These are phyloP conservation scores for Globisporangium echinulatum DNA, from an alignment of 352 stramenopile species.

Conservation along the genomic window DNA sequence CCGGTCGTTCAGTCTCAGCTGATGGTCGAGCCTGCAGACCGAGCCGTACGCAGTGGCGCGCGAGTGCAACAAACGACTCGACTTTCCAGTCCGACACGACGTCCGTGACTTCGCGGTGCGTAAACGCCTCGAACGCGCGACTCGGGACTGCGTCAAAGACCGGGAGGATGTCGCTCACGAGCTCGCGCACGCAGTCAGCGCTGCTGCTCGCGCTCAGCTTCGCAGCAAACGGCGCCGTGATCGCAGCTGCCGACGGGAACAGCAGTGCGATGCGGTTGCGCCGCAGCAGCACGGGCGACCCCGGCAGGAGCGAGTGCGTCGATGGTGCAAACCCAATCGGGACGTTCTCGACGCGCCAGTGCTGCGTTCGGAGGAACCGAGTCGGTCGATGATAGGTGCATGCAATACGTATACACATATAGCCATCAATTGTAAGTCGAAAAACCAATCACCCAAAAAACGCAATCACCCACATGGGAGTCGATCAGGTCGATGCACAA, in stretches of 20 bases:
- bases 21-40: constrained; percentile 16
- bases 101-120: constrained; percentile 28
- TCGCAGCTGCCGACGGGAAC: constrained; percentile 48
- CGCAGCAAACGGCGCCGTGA: constrained; percentile 39
- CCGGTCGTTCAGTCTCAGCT: constrained; percentile 15
- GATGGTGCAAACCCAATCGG: constrained; percentile 56
- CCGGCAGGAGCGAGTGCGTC: constrained; percentile 36
- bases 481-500: neutral
- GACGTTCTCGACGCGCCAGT: constrained; percentile 64
- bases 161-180: constrained; percentile 50
- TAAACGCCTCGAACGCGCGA: constrained; percentile 38
- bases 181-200: constrained; percentile 40
- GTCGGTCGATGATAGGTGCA: too few species aligned
- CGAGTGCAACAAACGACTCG: constrained; percentile 60
- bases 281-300: constrained; percentile 54
- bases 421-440: too few species aligned
- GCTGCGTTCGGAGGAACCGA: constrained; percentile 5
- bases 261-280: constrained; percentile 63
- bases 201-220: constrained; percentile 21
- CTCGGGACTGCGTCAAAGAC: constrained; percentile 63
- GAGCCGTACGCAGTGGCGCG: constrained; percentile 54
- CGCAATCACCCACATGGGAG: neutral
- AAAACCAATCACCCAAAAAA: neutral
- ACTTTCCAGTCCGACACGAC: constrained; percentile 45
- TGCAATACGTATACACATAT: neutral